Base-by-base conservation (phyloP, 345 rosid genomes). In the Melaleuca alternifolia region DNA sequence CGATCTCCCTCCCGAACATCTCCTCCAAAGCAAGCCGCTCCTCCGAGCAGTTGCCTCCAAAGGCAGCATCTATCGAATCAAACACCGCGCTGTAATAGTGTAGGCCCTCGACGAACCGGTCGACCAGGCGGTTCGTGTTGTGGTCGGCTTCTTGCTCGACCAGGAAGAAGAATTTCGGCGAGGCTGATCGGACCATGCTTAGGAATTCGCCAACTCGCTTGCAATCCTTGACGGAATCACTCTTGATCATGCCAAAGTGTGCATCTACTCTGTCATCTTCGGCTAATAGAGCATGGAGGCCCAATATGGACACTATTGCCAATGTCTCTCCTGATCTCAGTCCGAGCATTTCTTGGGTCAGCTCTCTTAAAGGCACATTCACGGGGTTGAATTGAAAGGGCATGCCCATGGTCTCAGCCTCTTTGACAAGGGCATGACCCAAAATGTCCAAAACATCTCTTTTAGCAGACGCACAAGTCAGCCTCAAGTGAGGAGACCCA, bases 121-220 rank as follows among this genome's bases (percentile, higher is more conserved):
- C 94, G 1, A 85, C 85, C 33, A 91, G 83, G 3, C 91, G 85
- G 54, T 82, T 89, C 6, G 77, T 16, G 50, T 93, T 94, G 77
- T 92, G 94, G 76, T 93, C 82, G 0, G 90, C 92, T 86, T 93
- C 94, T 87, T 93, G 93, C 85, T 93, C 93, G 9, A 93, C 92
- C 54, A 91, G 77, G 50, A 91, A 54, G 5, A 93, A 50, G 1
- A 89, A 1, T 51, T 90, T 94, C 0, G 92, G 94, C 20, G 92
- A 90, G 51, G 87, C 5, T 5, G 92, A 91, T 5, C 89, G 85
- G 15, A 91, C 13, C 89, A 84, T 86, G 1, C 84, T 48, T 9
- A 92, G 83, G 77, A 94, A 93, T 30, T 90, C 88, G 37, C 52
- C 50, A 88, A 91, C 85, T 81, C 65, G 91, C 85, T 88, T 91